A percentile compares a stretch with the other conserved stretches of the same genome.
Conservation (phyloP, 1,139 yeast species). For the Williopsis jadinii region DNA sequence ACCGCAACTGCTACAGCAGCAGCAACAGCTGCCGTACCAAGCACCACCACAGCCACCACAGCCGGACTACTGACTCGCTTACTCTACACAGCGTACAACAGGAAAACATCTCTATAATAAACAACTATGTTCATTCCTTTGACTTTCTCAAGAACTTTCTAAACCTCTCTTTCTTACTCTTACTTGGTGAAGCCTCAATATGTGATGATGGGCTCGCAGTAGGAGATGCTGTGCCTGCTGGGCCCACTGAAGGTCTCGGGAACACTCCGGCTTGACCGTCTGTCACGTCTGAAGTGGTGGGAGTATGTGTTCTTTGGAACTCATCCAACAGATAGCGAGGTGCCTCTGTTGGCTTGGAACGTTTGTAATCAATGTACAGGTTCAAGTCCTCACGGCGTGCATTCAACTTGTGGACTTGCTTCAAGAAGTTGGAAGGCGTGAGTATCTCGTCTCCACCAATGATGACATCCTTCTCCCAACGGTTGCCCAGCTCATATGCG, state of each 20-base stretch:
- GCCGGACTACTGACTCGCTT: background rate
- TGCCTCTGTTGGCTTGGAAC: conserved; percentile 20
- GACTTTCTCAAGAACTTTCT: conserved; percentile 12
- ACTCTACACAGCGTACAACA: background rate
- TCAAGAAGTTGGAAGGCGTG: conserved; percentile 51
- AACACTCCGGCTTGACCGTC: no score
- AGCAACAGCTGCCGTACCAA: background rate
- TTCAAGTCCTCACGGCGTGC: conserved; percentile 25
- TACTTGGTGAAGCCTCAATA: conserved; percentile 4
- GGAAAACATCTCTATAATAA: background rate
- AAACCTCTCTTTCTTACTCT: conserved; percentile 19
- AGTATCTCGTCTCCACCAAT: conserved; percentile 78
- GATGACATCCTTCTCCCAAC: conserved; percentile 64
- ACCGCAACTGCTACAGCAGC: background rate
- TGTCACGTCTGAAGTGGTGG: no score
- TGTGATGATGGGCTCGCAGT: background rate
- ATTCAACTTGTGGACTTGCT: conserved; percentile 32
- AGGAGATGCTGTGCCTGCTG: background rate
- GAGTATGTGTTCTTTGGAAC: no score
- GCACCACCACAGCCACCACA: background rate
- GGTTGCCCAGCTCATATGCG: conserved; percentile 60
- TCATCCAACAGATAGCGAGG: conserved; percentile 26
- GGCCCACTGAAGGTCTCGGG: background rate
- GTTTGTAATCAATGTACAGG: conserved; percentile 24
- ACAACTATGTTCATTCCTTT: no score